Evolutionary conservation across 345 rosid genomes (phyloP), one percentile per base, ranked within the genome.

Genomic region (Brassica nigra): DNA sequence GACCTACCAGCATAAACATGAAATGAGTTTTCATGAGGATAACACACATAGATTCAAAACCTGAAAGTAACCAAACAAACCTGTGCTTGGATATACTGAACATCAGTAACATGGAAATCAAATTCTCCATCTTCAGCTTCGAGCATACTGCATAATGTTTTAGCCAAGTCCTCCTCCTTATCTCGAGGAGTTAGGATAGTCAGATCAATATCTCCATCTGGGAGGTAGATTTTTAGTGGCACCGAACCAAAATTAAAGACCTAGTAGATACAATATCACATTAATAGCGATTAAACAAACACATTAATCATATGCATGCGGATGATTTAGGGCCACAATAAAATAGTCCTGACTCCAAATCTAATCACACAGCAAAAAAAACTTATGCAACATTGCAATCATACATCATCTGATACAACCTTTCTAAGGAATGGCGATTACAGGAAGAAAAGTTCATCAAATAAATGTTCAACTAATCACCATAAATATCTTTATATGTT

Each of bases 191-290:
- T 77, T 30, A 91, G 63, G 31, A 84, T 87, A 20, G 97, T 94
- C 86, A 94, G 80, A 86, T 94, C 98, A 59, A 94, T 88, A 86
- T 94, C 98, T 66, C 98, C 98, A 84, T 94, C 98, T 8, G 98
- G 97, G 65, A 94, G 93, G 82, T 89, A 94, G 14, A 97, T 88
- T 86, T 88, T 92, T 52, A 94, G 58, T 16, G 97, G 97, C 76
- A 94, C 91, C 0, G 97, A 91, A 47, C 97, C 97, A 85, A 86
- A 89, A 15, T 85, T 67, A 78, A 88, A 88, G 34, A 90, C 91
- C 98, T 93, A 84, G 39, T 66, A 70, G 44, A 80, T 36, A 75
- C 76, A 75, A 62, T 9, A 4, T 27, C 20, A 2, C 18, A 23
- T 18, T 67, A 47, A 31, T 18, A 23, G 2, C 7, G 36, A 61